Evolutionary conservation across 1,284 basidiomycete species (phyloP).

Genomic region (Sporisorium graminicola): DNA sequence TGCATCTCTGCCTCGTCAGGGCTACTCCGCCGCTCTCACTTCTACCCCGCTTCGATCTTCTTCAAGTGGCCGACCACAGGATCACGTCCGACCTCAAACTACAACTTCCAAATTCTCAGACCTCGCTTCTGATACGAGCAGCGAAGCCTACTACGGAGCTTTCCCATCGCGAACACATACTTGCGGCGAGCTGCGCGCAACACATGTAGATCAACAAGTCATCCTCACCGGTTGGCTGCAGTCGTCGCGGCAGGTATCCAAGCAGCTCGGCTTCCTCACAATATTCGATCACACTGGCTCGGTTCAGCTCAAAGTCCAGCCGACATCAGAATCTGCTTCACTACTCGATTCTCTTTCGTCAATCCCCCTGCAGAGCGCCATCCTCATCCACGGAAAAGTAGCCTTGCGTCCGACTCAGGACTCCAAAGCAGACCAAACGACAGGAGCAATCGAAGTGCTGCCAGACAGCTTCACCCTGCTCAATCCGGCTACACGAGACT

Average conservation of each 20-base stretch:
- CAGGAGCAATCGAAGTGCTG: slow-evolving; percentile 84
- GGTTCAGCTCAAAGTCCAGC: slow-evolving; percentile 76
- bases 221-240: slow-evolving; percentile 83
- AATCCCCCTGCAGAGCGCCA: slow-evolving; percentile 53
- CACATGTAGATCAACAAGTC: slow-evolving; percentile 76
- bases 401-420: slow-evolving; percentile 42
- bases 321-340: slow-evolving; percentile 15
- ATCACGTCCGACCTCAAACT: background rate
- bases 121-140: background rate
- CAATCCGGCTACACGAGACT: slow-evolving; percentile 78
- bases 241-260: slow-evolving; percentile 77
- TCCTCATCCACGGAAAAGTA: slow-evolving; percentile 47
- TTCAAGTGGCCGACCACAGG: background rate
- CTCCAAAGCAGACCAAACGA: slow-evolving; percentile 57
- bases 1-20: background rate
- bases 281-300: slow-evolving; percentile 82
- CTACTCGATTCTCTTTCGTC: slow-evolving; percentile 75
- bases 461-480: slow-evolving; percentile 80
- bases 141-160: slow-evolving; percentile 71
- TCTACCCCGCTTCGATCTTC: background rate
- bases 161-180: slow-evolving; percentile 77
- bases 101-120: background rate
- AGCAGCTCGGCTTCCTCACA: slow-evolving; percentile 80
- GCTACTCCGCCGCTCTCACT: background rate
- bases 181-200: slow-evolving; percentile 76